Percentiles rank a stretch among this genome's conserved stretches.
phyloP scores from a whole-genome alignment of 2,329 filamentous ascomycete genomes.

The Thielaviopsis euricoi region DNA sequence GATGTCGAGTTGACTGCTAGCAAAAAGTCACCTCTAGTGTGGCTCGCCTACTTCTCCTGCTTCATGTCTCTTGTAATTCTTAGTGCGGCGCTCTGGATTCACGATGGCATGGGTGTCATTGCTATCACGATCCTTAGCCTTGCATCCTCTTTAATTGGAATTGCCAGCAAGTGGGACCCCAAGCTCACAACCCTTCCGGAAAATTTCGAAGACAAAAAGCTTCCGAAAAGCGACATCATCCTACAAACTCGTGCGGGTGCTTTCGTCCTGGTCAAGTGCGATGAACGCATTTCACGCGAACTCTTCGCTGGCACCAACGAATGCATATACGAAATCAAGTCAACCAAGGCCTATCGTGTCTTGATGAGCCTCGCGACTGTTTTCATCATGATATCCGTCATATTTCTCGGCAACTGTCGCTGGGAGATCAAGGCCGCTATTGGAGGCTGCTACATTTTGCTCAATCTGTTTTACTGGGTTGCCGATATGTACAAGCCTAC shows the following conservation, averaged over 20 bases:
- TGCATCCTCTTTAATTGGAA: slow-evolving; percentile 36
- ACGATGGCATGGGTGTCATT: slow-evolving; percentile 21
- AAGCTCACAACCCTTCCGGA: slow-evolving; percentile 34
- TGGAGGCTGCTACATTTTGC: slow-evolving; percentile 37
- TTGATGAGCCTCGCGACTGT: slow-evolving; percentile 42
- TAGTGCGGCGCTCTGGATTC: slow-evolving; percentile 21
- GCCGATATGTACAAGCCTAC: slow-evolving; percentile 32
- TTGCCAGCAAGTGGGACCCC: slow-evolving; percentile 41
- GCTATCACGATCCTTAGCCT: slow-evolving; percentile 35
- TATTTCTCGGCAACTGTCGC: slow-evolving; percentile 44
- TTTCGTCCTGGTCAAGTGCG: slow-evolving; percentile 39
- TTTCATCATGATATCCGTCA: slow-evolving; percentile 43
- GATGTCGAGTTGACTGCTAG: slow-evolving; percentile 29
- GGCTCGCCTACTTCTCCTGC: slow-evolving; percentile 34
- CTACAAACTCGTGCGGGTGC: slow-evolving; percentile 44
- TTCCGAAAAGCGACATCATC: slow-evolving; percentile 41
- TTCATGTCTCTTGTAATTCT: slow-evolving; percentile 31
- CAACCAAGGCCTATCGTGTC: slow-evolving; percentile 28
- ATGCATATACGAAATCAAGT: slow-evolving; percentile 35
- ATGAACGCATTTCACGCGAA: slow-evolving; percentile 44
- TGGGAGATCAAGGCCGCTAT: slow-evolving; percentile 44
- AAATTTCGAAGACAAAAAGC: slow-evolving; percentile 22
- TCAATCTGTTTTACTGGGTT: slow-evolving; percentile 45
- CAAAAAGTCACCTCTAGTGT: slow-evolving; percentile 34
- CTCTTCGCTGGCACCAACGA: slow-evolving; percentile 44